Evolutionary conservation across 306 rosid species (phyloP).

Genomic region (Quercus robur): DNA sequence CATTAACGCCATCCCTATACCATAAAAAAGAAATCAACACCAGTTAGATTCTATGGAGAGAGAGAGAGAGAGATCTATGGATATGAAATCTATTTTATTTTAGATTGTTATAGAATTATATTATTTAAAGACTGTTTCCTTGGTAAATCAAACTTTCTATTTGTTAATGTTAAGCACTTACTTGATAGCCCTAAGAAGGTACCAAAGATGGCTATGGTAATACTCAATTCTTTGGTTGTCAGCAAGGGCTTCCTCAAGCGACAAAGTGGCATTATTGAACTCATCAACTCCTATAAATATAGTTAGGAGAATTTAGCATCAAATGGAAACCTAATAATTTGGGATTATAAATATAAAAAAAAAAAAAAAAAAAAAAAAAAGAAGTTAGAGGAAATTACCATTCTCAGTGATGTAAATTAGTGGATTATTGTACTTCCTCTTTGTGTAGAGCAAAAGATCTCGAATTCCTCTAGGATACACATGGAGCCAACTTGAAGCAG

Average conservation of each 20-base stretch:
- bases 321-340: conserved; percentile 3
- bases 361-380: not conserved
- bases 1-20: conserved; percentile 52
- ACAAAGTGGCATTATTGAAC: conserved; percentile 38
- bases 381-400: conserved; percentile 30
- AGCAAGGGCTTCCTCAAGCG: conserved; percentile 27
- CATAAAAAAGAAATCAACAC: not conserved
- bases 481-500: conserved; percentile 44
- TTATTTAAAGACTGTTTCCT: no score
- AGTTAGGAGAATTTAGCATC: not conserved
- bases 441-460: conserved; percentile 41
- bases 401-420: conserved; percentile 62
- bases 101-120: no score
- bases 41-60: not conserved
- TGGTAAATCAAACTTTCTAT: no score
- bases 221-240: conserved; percentile 47
- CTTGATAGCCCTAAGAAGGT: conserved; percentile 37
- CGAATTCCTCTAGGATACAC: conserved; percentile 57
- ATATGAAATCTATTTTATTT: no score
- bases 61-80: not conserved
- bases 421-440: conserved; percentile 48
- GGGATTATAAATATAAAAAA: not conserved
- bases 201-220: conserved; percentile 31
- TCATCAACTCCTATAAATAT: conserved; percentile 49
- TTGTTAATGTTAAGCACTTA: conserved; percentile 12